These are phyloP conservation scores for Blastobotrys petasosporus DNA, from an alignment of 1,139 yeast species.

Conservation along the genomic window DNA sequence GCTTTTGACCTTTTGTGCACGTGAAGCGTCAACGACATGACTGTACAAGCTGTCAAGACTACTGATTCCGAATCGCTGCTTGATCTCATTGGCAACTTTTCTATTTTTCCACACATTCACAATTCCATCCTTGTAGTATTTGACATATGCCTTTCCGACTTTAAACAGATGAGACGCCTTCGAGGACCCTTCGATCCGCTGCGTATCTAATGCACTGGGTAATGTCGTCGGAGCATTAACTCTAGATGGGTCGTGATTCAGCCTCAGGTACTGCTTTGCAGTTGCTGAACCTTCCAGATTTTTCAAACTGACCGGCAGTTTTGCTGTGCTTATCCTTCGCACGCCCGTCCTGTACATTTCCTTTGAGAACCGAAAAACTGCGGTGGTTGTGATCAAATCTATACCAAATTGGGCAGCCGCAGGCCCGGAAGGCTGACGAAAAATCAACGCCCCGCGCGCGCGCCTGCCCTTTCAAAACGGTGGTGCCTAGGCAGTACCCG, in stretches of 20 bases:
- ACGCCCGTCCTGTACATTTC: not conserved
- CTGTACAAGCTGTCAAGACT: slow-evolving; percentile 23
- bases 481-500: not conserved
- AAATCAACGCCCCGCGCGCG: no score
- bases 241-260: not conserved
- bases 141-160: slow-evolving; percentile 29
- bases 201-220: slow-evolving; percentile 19
- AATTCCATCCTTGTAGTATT: slow-evolving; percentile 33
- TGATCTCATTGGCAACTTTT: slow-evolving; percentile 16
- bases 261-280: slow-evolving; percentile 9
- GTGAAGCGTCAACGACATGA: slow-evolving; percentile 26
- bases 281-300: slow-evolving; percentile 4
- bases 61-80: slow-evolving; percentile 17
- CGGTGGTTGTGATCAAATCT: not conserved
- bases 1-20: slow-evolving; percentile 21
- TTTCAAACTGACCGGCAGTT: slow-evolving; percentile 10
- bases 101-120: slow-evolving; percentile 33
- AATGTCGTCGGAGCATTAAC: slow-evolving; percentile 26
- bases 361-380: not conserved
- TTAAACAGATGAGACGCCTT: slow-evolving; percentile 17
- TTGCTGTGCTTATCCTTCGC: slow-evolving; percentile 1
- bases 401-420: not conserved
- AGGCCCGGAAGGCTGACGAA: no score
- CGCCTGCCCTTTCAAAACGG: not conserved
- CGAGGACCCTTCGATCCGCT: slow-evolving; percentile 12